phyloP scores from a whole-genome alignment of 1,139 yeast species.

The Hyphopichia burtonii region DNA sequence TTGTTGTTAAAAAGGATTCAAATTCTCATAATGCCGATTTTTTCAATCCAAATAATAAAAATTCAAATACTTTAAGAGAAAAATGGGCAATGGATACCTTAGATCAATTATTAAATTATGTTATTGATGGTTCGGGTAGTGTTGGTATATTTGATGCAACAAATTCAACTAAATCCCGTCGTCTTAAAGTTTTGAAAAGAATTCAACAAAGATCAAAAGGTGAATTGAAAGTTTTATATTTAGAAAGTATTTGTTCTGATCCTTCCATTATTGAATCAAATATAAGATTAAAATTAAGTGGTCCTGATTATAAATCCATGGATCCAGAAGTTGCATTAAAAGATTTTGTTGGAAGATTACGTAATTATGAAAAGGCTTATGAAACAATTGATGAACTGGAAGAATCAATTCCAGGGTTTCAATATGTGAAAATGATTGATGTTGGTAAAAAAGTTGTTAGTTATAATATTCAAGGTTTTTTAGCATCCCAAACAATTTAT shows the following conservation, averaged over 20 bases:
- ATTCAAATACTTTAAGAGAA: slow-evolving; percentile 70
- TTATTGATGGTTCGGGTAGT: slow-evolving; percentile 77
- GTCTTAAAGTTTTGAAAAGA: slow-evolving; percentile 65
- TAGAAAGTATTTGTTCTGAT: slow-evolving; percentile 88
- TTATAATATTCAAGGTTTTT: slow-evolving; percentile 85
- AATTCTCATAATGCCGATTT: slow-evolving; percentile 72
- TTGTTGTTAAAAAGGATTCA: slow-evolving; percentile 9
- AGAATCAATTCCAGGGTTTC: slow-evolving; percentile 60
- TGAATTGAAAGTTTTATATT: slow-evolving; percentile 73
- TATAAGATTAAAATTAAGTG: slow-evolving; percentile 79
- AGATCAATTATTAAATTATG: slow-evolving; percentile 78
- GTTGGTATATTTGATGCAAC: slow-evolving; percentile 97
- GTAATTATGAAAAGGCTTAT: slow-evolving; percentile 85
- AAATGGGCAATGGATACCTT: slow-evolving; percentile 96
- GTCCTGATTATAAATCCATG: slow-evolving; percentile 90
- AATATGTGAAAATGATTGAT: slow-evolving; percentile 92
- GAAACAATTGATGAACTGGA: slow-evolving; percentile 84
- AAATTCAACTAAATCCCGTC: slow-evolving; percentile 76
- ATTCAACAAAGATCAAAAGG: slow-evolving; percentile 72
- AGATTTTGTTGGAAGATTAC: slow-evolving; percentile 80
- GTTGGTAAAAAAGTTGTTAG: slow-evolving; percentile 94
- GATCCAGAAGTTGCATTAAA: slow-evolving; percentile 75
- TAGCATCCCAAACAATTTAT: slow-evolving; percentile 91
- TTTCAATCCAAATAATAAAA: slow-evolving; percentile 76
- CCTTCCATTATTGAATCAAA: slow-evolving; percentile 75